Base-by-base conservation (phyloP, 257 asterid genomes). In the Solanum phureja region DNA sequence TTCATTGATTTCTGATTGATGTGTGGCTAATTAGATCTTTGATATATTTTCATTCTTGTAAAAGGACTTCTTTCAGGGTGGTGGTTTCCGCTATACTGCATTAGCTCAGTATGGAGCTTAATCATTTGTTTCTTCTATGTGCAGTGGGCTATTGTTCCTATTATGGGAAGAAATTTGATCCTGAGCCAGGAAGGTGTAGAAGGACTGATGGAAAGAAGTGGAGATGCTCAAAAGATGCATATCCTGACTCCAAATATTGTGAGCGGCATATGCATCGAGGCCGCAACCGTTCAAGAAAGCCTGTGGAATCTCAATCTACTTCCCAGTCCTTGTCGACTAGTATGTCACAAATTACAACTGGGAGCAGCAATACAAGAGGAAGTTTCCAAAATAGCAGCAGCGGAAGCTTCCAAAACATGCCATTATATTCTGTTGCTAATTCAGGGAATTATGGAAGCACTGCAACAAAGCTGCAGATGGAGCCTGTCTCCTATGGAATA, bases 261-360 rank as follows among this genome's bases (percentile, higher is more conserved):
- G 99, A 96, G 95, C 98, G 99, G 91, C 99, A 96, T 93, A 96
- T 96, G 99, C 97, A 96, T 93, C 91, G 99, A 27, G 99, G 99
- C 92, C 98, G 99, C 91, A 95, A 95, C 98, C 98, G 99, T 96
- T 96, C 99, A 96, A 96, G 99, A 96, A 96, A 96, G 99, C 98
- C 93, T 95, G 99, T 96, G 99, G 99, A 96, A 96, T 93, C 98
- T 91, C 98, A 95, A 90, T 88, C 98, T 85, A 91, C 93, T 89
- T 89, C 96, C 90, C 99, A 93, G 93, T 90, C 99, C 68, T 82
- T 90, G 90, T 92, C 96, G 79, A 90, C 99, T 93, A 93, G 93
- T 37, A 88, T 91, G 88, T 88, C 98, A 5, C 95, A 92, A 91
- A 60, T 91, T 83, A 86, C 95, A 89, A 88, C 93, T 92, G 97